Conservation (phyloP, 1,284 basidiomycete species). For the Hymenochaete sp. region DNA sequence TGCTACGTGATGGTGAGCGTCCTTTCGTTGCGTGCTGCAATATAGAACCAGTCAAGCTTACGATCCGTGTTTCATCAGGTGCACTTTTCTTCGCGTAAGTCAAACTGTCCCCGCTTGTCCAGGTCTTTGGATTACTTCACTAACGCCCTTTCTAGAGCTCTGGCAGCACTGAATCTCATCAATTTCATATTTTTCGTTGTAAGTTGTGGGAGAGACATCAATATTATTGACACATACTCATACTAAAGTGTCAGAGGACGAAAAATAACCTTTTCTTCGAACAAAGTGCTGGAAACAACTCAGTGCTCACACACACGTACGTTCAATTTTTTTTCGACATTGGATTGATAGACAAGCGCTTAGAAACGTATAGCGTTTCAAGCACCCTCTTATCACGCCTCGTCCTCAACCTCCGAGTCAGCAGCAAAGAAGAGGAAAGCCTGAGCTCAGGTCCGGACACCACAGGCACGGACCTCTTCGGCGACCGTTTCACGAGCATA, state of each 20-base stretch:
- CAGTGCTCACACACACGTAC: slow-evolving; percentile 14
- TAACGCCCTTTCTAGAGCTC: not conserved
- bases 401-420: slow-evolving; percentile 15
- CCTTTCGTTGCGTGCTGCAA: not conserved
- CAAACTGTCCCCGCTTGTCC: not conserved
- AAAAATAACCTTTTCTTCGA: slow-evolving; percentile 8
- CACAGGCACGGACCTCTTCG: too few species aligned
- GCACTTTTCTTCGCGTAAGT: slow-evolving; percentile 11
- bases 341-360: not conserved
- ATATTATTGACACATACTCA: not conserved
- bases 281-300: slow-evolving; percentile 15
- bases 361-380: slow-evolving; percentile 4
- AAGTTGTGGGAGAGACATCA: not conserved
- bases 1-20: slow-evolving; percentile 14
- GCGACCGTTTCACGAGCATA: too few species aligned
- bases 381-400: slow-evolving; percentile 13
- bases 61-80: slow-evolving; percentile 6
- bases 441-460: too few species aligned
- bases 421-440: too few species aligned
- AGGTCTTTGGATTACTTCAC: not conserved
- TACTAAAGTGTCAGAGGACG: not conserved
- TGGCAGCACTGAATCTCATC: slow-evolving; percentile 13
- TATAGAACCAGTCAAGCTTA: too few species aligned
- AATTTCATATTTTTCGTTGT: slow-evolving; percentile 14
- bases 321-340: not conserved